These are phyloP conservation scores for Neurospora sp. DNA, from an alignment of 2,329 filamentous ascomycete genomes.

Conservation along the genomic window DNA sequence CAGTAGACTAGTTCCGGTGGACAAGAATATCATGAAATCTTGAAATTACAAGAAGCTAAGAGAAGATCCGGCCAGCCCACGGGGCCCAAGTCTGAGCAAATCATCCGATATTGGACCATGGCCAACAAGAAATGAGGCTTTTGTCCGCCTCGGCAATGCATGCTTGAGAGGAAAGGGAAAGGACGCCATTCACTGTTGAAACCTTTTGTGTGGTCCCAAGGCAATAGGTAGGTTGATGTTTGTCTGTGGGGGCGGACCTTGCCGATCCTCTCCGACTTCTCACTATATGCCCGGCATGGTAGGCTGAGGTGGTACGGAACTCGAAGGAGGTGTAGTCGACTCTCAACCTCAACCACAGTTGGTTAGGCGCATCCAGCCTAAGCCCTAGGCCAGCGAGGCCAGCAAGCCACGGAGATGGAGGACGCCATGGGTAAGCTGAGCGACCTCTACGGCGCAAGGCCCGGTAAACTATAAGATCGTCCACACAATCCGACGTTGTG, in stretches of 20 bases:
- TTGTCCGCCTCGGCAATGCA: not conserved
- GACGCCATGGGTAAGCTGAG: not conserved
- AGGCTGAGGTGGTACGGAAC: not conserved
- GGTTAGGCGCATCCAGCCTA: not conserved
- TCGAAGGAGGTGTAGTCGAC: not conserved
- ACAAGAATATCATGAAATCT: not conserved
- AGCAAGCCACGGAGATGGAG: not conserved
- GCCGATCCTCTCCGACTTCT: not conserved
- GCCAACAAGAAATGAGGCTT: not conserved
- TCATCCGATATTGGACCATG: not conserved
- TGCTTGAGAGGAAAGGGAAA: not conserved
- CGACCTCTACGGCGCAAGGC: not conserved
- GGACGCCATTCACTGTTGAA: not conserved
- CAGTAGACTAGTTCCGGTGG: not conserved
- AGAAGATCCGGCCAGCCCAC: not conserved
- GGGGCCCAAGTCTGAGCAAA: not conserved
- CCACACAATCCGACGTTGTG: not conserved
- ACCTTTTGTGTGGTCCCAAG: not conserved
- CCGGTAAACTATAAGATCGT: not conserved
- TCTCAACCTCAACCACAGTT: not conserved
- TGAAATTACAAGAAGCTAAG: not conserved
- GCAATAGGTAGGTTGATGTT: not conserved
- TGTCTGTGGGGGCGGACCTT: not conserved
- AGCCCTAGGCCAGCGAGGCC: not conserved
- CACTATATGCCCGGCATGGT: not conserved